Evolutionary conservation across 176 grass and related monocot species (phyloP).

Genomic region (Cocos nucifera): DNA sequence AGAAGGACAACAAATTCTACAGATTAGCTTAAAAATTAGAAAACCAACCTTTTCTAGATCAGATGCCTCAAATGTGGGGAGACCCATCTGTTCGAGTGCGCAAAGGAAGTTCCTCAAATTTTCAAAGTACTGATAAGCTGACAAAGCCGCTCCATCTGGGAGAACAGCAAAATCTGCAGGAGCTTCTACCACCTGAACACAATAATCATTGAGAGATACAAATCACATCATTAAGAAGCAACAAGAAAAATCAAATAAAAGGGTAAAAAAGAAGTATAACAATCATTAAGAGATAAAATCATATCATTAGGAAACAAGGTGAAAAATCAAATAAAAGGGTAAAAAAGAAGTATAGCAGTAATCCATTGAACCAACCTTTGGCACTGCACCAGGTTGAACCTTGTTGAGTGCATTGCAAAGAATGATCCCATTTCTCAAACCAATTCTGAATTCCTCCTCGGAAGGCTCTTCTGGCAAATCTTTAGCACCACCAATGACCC

Average conservation of each 20-base stretch:
- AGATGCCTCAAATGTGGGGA: constrained; percentile 84
- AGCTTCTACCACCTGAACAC: constrained; percentile 74
- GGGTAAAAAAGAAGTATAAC: not conserved
- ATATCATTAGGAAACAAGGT: not conserved
- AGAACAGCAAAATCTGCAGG: constrained; percentile 35
- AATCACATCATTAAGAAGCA: constrained; percentile 3
- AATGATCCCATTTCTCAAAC: constrained; percentile 84
- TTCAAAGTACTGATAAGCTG: constrained; percentile 84
- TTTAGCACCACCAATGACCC: constrained; percentile 36
- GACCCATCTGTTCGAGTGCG: constrained; percentile 60
- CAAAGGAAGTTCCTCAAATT: constrained; percentile 80
- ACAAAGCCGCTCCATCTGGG: constrained; percentile 60
- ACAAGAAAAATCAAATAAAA: too few species aligned
- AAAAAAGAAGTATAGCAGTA: too few species aligned
- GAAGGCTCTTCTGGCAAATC: constrained; percentile 87
- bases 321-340: too few species aligned
- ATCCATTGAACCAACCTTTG: constrained; percentile 38
- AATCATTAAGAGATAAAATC: constrained; percentile 9
- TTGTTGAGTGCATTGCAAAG: constrained; percentile 93
- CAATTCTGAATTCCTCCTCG: constrained; percentile 71
- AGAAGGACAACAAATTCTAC: too few species aligned
- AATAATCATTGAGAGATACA: constrained; percentile 7
- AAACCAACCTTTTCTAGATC: constrained; percentile 66
- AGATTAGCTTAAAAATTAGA: constrained; percentile 2
- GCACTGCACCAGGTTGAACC: constrained; percentile 57